These are phyloP conservation scores for Torrubiellomyces zombiae DNA, from an alignment of 2,329 filamentous ascomycete species.

Conservation along the genomic window DNA sequence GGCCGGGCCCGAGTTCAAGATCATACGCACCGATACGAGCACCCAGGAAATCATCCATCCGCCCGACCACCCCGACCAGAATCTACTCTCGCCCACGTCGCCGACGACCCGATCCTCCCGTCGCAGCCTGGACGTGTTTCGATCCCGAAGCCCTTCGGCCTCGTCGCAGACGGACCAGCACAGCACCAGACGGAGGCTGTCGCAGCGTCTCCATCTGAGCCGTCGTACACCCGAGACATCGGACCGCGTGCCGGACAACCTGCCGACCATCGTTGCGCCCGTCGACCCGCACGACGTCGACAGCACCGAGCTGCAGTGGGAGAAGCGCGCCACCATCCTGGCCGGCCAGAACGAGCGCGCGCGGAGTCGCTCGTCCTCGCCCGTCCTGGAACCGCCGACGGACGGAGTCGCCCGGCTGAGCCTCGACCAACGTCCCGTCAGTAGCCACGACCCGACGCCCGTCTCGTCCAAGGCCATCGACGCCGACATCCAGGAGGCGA, in stretches of 20 bases:
- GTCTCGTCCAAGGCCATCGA: slow-evolving; percentile 38
- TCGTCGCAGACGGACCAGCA: slow-evolving; percentile 23
- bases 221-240: slow-evolving; percentile 42
- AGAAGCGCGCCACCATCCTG: slow-evolving; percentile 80
- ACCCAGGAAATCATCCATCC: slow-evolving; percentile 65
- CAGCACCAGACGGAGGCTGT: slow-evolving; percentile 34
- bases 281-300: slow-evolving; percentile 27
- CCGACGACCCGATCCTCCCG: slow-evolving; percentile 15
- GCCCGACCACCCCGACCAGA: slow-evolving; percentile 25
- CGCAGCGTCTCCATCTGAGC: slow-evolving; percentile 53
- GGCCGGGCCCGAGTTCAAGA: slow-evolving; percentile 52
- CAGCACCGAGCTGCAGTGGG: slow-evolving; percentile 60
- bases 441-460: slow-evolving; percentile 6
- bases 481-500: slow-evolving; percentile 83
- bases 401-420: slow-evolving; percentile 13
- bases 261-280: slow-evolving; percentile 52
- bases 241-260: slow-evolving; percentile 58
- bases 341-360: slow-evolving; percentile 44
- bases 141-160: slow-evolving; percentile 31
- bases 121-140: slow-evolving; percentile 30
- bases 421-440: slow-evolving; percentile 7
- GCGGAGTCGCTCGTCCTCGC: slow-evolving; percentile 24
- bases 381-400: slow-evolving; percentile 14
- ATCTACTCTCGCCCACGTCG: slow-evolving; percentile 13
- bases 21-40: slow-evolving; percentile 70